Evolutionary conservation across 2,329 filamentous ascomycete genomes (phyloP), one percentile per base, ranked within the genome.

Genomic region (Phoma sp.): DNA sequence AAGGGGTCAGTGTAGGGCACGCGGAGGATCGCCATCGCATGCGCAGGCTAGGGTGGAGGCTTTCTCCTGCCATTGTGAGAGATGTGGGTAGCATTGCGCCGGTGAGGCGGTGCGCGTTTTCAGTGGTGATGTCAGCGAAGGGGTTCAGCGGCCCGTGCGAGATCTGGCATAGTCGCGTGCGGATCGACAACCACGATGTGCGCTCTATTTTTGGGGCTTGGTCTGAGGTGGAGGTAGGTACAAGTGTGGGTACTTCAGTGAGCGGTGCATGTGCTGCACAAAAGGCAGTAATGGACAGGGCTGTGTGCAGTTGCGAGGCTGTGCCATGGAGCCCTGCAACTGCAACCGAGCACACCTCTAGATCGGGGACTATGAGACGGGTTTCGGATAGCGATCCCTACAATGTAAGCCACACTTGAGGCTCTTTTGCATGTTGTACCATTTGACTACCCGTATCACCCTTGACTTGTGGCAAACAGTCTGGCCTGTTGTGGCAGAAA

Each of bases 1-100:
- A 97, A 83, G 37, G 90, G 87, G 61, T 90, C 87, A 69, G 91
- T 96, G 73, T 93, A 98, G 55, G 93, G 93, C 67, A 98, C 96
- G 64, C 92, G 88, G 79, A 96, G 88, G 54, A 91, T 83, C 66
- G 88, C 84, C 75, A 85, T 89, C 75, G 58, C 61, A 47, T 44
- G 36, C 37, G 45, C 45, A 35, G 24, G 32, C 44, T 49, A 32
- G 37, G 10, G 33, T 52, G 43, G 29, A n/a, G 29, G 9, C 24
- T 36, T 25, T 23, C 29, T 10, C 30, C 36, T 32, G 38, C 54
- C 58, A 58, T 62, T 57, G 42, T 52, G 47, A 47, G 41, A 47
- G 18, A 14, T 32, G 41, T 44, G n/a, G 39, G 32, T 39, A 36
- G 41, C 24, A 47, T 30, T 47, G 43, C 32, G 33, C 25, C 33